phyloP scores from a whole-genome alignment of 176 grass and related monocot genomes.

The Carex littledalei region DNA sequence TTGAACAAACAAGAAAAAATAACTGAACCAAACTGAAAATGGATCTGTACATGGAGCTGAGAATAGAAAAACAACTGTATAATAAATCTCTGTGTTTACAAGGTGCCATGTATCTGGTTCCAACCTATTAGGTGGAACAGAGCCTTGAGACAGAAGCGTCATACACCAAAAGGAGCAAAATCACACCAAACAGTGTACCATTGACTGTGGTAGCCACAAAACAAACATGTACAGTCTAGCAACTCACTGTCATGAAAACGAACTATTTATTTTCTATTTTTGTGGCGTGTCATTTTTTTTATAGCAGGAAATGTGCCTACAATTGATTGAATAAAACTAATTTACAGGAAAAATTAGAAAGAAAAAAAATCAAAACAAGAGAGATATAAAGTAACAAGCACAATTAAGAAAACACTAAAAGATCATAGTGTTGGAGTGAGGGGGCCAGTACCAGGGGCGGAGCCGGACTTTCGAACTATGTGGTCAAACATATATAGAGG shows the following conservation, averaged over 20 bases:
- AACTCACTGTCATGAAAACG: background rate
- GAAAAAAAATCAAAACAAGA: background rate
- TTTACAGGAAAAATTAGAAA: background rate
- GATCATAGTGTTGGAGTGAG: too few relatives aligned
- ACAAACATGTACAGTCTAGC: background rate
- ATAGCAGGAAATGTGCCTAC: background rate
- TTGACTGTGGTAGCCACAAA: background rate
- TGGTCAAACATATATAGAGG: too few relatives aligned
- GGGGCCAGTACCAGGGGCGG: too few relatives aligned
- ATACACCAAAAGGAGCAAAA: background rate
- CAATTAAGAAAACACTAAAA: background rate
- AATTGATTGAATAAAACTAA: background rate
- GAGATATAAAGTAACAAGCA: background rate
- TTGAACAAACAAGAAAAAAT: conserved; percentile 3
- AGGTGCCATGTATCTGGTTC: background rate
- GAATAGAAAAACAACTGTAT: conserved; percentile 19
- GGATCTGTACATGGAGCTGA: background rate
- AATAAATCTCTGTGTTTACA: conserved; percentile 10
- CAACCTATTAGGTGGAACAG: conserved; percentile 7
- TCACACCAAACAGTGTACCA: background rate
- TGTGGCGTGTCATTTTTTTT: background rate
- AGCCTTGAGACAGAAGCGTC: background rate
- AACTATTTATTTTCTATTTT: background rate
- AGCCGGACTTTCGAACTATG: too few relatives aligned
- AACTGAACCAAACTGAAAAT: background rate